Evolutionary conservation across 768 basidiomycete species (phyloP).

Genomic region (Pleurotus eryngii): DNA sequence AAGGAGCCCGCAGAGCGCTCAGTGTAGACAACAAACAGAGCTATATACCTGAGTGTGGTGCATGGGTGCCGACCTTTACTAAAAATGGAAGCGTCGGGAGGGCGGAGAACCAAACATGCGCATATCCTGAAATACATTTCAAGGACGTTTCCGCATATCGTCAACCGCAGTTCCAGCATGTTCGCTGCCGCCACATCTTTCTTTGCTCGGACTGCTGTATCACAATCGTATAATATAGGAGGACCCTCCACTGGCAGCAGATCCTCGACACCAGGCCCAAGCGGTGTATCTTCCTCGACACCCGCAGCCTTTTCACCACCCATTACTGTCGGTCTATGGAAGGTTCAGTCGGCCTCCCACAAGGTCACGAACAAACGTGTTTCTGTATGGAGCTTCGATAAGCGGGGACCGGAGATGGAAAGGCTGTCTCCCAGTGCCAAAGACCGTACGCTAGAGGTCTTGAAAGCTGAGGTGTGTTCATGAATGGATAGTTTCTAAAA

Average conservation of each 20-base stretch:
- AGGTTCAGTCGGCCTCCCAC: conserved; percentile 80
- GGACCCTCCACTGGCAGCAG: conserved; percentile 37
- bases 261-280: conserved; percentile 45
- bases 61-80: too few species aligned
- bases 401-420: conserved; percentile 72
- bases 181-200: conserved; percentile 82
- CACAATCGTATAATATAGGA: conserved; percentile 74
- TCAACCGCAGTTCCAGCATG: conserved; percentile 35
- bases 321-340: conserved; percentile 84
- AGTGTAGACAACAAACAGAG: too few species aligned
- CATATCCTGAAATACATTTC: too few species aligned
- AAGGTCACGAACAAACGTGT: conserved; percentile 90
- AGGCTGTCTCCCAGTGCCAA: conserved; percentile 57
- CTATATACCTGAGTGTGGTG: too few species aligned
- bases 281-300: conserved; percentile 21
- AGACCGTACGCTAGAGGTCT: conserved; percentile 76
- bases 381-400: conserved; percentile 91
- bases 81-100: too few species aligned
- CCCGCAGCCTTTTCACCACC: conserved; percentile 46
- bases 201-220: conserved; percentile 77
- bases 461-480: conserved; percentile 82
- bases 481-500: conserved; percentile 3
- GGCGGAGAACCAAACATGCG: too few species aligned
- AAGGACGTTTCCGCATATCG: too few species aligned
- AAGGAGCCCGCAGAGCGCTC: too few species aligned